Conservation (phyloP, 371 early-diverging fungal species). For the Parasitella parasitica region DNA sequence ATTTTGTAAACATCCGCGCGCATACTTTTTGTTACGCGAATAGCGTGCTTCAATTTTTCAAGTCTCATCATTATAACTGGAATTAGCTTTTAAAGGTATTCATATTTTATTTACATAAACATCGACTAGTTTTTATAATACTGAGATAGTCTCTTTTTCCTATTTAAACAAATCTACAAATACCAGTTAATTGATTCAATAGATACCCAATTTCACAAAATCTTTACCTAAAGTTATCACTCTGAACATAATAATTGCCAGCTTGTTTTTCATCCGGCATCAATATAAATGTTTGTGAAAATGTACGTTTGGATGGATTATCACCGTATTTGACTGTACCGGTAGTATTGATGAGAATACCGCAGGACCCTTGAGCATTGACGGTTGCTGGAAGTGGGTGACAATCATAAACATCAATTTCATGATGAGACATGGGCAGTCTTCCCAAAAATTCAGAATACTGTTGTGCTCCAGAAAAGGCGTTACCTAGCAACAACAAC, state of each 20-base stretch:
- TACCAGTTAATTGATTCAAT: neutral
- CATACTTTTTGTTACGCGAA: neutral
- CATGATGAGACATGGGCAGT: constrained; percentile 64
- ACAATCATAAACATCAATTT: constrained; percentile 61
- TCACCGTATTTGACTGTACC: constrained; percentile 67
- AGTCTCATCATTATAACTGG: too few relatives aligned
- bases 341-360: constrained; percentile 54
- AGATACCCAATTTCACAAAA: neutral
- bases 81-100: too few relatives aligned
- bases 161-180: constrained; percentile 14
- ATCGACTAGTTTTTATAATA: neutral
- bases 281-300: constrained; percentile 71
- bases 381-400: constrained; percentile 59
- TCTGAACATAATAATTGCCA: constrained; percentile 58
- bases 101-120: neutral
- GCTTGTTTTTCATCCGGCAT: constrained; percentile 55
- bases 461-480: constrained; percentile 54
- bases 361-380: constrained; percentile 46
- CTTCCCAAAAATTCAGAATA: constrained; percentile 60
- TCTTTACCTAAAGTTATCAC: constrained; percentile 55
- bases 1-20: neutral
- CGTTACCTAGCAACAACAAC: constrained; percentile 42
- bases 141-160: neutral
- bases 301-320: constrained; percentile 49
- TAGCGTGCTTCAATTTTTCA: too few relatives aligned